These are phyloP conservation scores for Penicillium griseofulvum DNA, from an alignment of 2,329 filamentous ascomycete genomes.

Conservation along the genomic window DNA sequence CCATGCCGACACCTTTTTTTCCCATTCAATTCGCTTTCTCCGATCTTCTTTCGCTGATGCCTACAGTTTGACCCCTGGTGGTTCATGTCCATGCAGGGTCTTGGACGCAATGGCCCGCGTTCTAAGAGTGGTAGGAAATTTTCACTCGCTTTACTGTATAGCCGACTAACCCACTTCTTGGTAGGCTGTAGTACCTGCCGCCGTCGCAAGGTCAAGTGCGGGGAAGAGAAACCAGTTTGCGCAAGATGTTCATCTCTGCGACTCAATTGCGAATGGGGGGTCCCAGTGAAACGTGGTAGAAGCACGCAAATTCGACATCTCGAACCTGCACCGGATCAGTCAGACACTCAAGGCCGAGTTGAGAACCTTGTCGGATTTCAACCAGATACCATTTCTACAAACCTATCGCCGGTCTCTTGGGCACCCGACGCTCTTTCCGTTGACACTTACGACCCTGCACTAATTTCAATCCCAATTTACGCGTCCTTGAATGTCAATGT, in stretches of 20 bases:
- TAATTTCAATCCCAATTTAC: slow-evolving; percentile 25
- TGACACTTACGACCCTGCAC: slow-evolving; percentile 17
- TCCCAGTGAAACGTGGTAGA: slow-evolving; percentile 29
- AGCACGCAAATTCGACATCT: slow-evolving; percentile 26
- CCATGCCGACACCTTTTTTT: background rate
- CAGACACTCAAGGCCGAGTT: background rate
- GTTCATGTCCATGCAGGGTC: slow-evolving; percentile 24
- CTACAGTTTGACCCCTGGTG: slow-evolving; percentile 10
- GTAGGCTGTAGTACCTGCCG: slow-evolving; percentile 41
- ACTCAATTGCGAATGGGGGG: slow-evolving; percentile 37
- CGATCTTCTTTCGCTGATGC: slow-evolving; percentile 7
- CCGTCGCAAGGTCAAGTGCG: slow-evolving; percentile 38
- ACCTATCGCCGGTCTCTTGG: slow-evolving; percentile 21
- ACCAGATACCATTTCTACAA: slow-evolving; percentile 10
- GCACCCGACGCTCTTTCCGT: slow-evolving; percentile 13
- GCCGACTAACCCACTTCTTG: slow-evolving; percentile 1
- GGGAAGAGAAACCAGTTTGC: slow-evolving; percentile 36
- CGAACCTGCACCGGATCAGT: slow-evolving; percentile 20
- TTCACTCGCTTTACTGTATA: background rate
- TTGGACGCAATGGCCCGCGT: slow-evolving; percentile 38
- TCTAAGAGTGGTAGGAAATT: slow-evolving; percentile 38
- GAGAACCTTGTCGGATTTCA: slow-evolving; percentile 10
- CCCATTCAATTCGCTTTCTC: background rate
- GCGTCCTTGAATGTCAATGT: slow-evolving; percentile 22
- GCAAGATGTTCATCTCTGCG: slow-evolving; percentile 31